Percentiles rank a stretch among this genome's conserved stretches.
These are phyloP conservation scores for Bacidia gigantensis DNA, from an alignment of 495 filamentous ascomycete species.

Conservation along the genomic window DNA sequence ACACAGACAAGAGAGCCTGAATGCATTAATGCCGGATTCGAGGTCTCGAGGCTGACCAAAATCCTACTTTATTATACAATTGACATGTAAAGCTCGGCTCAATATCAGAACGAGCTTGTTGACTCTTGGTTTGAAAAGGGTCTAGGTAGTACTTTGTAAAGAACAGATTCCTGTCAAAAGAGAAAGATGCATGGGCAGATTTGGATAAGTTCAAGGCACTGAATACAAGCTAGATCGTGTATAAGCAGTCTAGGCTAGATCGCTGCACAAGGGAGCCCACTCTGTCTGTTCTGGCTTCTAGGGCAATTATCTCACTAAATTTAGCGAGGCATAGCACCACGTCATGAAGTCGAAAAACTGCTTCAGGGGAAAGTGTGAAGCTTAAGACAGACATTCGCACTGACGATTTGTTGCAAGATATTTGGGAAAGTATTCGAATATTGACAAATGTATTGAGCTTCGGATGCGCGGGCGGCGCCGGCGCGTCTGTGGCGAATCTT, in stretches of 20 bases:
- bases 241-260: slow-evolving; percentile 4
- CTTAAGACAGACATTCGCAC: slow-evolving; percentile 52
- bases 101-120: slow-evolving; percentile 14
- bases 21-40: background rate
- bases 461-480: background rate
- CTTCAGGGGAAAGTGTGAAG: slow-evolving; percentile 66
- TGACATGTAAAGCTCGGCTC: slow-evolving; percentile 57
- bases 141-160: slow-evolving; percentile 65
- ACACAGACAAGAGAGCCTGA: slow-evolving; percentile 61
- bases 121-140: slow-evolving; percentile 19
- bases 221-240: slow-evolving; percentile 48
- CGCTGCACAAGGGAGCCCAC: slow-evolving; percentile 29
- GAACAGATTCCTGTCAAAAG: slow-evolving; percentile 58
- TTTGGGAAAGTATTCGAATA: background rate
- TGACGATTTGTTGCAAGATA: background rate
- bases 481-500: background rate
- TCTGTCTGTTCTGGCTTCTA: slow-evolving; percentile 67
- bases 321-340: slow-evolving; percentile 74
- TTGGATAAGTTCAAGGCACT: slow-evolving; percentile 85
- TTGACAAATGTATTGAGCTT: background rate
- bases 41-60: no score
- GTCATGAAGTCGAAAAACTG: slow-evolving; percentile 64
- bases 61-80: slow-evolving; percentile 56
- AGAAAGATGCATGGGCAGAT: slow-evolving; percentile 78
- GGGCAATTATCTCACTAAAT: slow-evolving; percentile 78